phyloP scores from a whole-genome alignment of 345 rosid genomes.

The Hibiscus mutabilis region DNA sequence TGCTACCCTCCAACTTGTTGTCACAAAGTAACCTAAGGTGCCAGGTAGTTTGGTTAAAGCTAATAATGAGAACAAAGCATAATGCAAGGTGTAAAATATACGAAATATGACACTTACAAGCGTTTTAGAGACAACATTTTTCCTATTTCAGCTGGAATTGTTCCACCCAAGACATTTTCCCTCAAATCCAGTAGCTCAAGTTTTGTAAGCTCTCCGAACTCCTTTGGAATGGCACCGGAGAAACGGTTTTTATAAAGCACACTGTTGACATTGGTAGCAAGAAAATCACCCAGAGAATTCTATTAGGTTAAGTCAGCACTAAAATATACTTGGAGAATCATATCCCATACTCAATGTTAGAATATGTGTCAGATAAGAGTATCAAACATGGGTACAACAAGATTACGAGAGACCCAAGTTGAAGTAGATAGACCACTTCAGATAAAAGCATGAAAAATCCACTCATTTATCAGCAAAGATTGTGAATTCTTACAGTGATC shows the following conservation, averaged over 20 bases:
- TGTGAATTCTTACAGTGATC: slow-evolving; percentile 53
- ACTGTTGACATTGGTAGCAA: neutral
- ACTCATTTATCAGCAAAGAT: neutral
- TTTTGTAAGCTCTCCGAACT: slow-evolving; percentile 48
- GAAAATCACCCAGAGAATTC: neutral
- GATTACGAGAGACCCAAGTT: neutral
- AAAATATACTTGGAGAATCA: neutral
- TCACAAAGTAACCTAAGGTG: slow-evolving; percentile 60
- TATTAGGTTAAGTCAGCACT: neutral
- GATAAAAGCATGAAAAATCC: neutral
- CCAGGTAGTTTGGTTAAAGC: slow-evolving; percentile 8
- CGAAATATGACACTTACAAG: slow-evolving; percentile 48
- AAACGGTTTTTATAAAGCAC: slow-evolving; percentile 38
- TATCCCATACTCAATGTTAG: neutral
- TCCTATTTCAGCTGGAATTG: slow-evolving; percentile 55
- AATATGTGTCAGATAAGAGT: neutral
- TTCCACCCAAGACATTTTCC: slow-evolving; percentile 59
- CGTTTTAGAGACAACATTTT: slow-evolving; percentile 38
- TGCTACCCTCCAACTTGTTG: slow-evolving; percentile 56
- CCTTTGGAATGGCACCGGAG: slow-evolving; percentile 64
- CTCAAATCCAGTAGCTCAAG: slow-evolving; percentile 64
- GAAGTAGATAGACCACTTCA: neutral
- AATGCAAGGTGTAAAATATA: neutral
- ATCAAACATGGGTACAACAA: neutral
- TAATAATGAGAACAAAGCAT: neutral